These are phyloP conservation scores for Apiospora malaysiana DNA, from an alignment of 2,329 filamentous ascomycete species.

Conservation along the genomic window DNA sequence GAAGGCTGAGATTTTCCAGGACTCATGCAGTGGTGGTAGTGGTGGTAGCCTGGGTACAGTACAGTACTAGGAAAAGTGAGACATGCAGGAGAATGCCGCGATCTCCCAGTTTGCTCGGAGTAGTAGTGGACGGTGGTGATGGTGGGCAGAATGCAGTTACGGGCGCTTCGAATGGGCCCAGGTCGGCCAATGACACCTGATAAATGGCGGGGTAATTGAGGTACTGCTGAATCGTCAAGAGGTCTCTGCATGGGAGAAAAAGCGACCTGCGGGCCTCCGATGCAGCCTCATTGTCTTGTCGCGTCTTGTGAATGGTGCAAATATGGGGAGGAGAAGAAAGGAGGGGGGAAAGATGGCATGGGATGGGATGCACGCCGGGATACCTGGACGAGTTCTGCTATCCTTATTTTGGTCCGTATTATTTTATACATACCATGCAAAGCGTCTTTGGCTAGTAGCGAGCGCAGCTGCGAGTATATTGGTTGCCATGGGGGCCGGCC, in stretches of 20 bases:
- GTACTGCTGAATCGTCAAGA: constrained; percentile 10
- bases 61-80: neutral
- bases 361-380: neutral
- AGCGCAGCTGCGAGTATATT: neutral
- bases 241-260: neutral
- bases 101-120: neutral
- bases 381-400: neutral
- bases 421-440: neutral
- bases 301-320: neutral
- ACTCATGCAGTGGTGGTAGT: too few species aligned
- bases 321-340: neutral
- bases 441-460: neutral
- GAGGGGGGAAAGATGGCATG: neutral
- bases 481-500: neutral
- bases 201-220: constrained; percentile 13
- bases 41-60: too few species aligned
- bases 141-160: neutral
- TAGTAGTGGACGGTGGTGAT: neutral
- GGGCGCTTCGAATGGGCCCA: constrained; percentile 16
- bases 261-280: neutral
- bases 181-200: constrained; percentile 11
- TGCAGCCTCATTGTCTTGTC: constrained; percentile 4
- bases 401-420: neutral
- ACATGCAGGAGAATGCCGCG: constrained; percentile 12
- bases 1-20: neutral